Evolutionary conservation across 345 rosid genomes (phyloP), one percentile per base, ranked within the genome.

Genomic region (Populus nigra): DNA sequence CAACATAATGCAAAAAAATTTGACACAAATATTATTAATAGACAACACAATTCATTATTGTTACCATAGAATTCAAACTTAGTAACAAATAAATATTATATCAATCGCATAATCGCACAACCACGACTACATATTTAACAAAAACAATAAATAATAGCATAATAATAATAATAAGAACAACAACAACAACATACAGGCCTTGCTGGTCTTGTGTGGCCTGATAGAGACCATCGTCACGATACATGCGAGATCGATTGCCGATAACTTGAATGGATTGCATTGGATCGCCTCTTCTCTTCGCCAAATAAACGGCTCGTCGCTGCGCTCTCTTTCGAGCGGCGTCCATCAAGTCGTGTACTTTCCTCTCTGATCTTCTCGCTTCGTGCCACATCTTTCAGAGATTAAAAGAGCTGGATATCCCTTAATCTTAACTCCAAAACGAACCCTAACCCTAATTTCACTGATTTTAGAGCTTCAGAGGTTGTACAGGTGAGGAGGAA

Each of bases 331-430:
- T 96, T 68, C 99, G 94, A 82, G 98, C 98, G 0, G 97, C 98
- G 89, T 94, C 98, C 99, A 96, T 96, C 93, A 94, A 85, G 86
- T 94, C 98, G 84, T 96, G 99, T 13, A 96, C 99, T 69, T 94
- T 94, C 91, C 82, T 88, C 90, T 96, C 99, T 86, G 99, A 94
- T 86, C 97, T 87, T 82, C 99, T 88, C 79, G 98, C 98, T 83
- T 93, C 99, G 86, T 96, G 98, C 99, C 99, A 96, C 98, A 96
- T 94, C 91, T 78, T 85, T 18, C 63, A 23, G 29, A n/a, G 11
- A n/a, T 9, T 59, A 15, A 59, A 59, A 25, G 63, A 57, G 11
- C 29, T 57, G 20, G 38, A 61, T 25, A 47, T 49, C 35, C 57
- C 25, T 59, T 59, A 10, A 10, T 23, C 63, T n/a, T 5, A 59